A percentile compares a stretch with the other conserved stretches of the same genome.
Evolutionary conservation across 2,329 filamentous ascomycete genomes (phyloP).

Genomic region (Daldinia eschscholtzii): DNA sequence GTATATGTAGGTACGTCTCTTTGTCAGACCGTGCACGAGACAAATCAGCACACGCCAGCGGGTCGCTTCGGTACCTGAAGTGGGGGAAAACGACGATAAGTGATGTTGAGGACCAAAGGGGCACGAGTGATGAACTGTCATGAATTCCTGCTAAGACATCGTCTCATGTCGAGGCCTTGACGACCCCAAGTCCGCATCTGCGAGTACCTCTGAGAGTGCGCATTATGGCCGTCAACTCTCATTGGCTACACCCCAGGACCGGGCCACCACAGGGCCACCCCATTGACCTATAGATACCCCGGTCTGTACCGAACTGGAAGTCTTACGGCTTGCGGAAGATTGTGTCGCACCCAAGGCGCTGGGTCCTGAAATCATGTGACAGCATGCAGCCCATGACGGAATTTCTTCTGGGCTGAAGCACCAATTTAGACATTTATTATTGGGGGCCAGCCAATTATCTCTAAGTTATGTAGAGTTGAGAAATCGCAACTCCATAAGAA

Average conservation of each 20-base stretch:
- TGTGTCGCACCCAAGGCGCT: slow-evolving; percentile 48
- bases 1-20: slow-evolving; percentile 51
- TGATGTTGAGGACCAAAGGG: slow-evolving; percentile 49
- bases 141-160: slow-evolving; percentile 52
- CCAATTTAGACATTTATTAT: slow-evolving; percentile 32
- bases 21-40: slow-evolving; percentile 53
- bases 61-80: slow-evolving; percentile 53
- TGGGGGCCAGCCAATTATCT: slow-evolving; percentile 45
- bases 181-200: slow-evolving; percentile 50
- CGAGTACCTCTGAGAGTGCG: slow-evolving; percentile 49
- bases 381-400: slow-evolving; percentile 36
- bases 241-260: slow-evolving; percentile 45
- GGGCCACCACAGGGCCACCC: slow-evolving; percentile 44
- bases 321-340: slow-evolving; percentile 46
- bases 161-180: slow-evolving; percentile 49
- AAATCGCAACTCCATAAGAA: slow-evolving; percentile 40
- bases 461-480: slow-evolving; percentile 34
- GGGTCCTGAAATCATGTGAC: slow-evolving; percentile 49
- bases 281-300: slow-evolving; percentile 51
- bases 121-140: slow-evolving; percentile 51
- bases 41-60: slow-evolving; percentile 53
- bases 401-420: slow-evolving; percentile 26
- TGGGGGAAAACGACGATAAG: slow-evolving; percentile 52
- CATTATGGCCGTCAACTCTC: slow-evolving; percentile 43
- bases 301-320: slow-evolving; percentile 48